Conservation (phyloP, 768 basidiomycete genomes). For the Phylloporus arenicola region DNA sequence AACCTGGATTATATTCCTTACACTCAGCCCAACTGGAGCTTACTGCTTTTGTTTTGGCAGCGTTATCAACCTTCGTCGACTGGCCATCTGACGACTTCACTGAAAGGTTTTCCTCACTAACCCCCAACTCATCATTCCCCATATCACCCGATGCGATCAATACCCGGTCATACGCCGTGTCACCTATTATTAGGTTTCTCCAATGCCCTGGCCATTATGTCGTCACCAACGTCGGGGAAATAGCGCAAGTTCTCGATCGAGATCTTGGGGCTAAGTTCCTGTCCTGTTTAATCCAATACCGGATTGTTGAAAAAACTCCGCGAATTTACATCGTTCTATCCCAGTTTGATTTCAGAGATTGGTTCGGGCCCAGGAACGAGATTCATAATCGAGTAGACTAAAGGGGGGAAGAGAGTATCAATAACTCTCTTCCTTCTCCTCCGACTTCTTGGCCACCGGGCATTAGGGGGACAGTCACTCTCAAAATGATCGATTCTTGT, state of each 20-base stretch:
- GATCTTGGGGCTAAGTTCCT: not conserved
- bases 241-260: not conserved
- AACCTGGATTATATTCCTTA: no score
- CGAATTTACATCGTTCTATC: not conserved
- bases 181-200: not conserved
- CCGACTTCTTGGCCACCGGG: not conserved
- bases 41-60: no score
- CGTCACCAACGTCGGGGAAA: not conserved
- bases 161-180: not conserved
- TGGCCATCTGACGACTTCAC: no score
- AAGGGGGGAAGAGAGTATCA: not conserved
- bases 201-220: not conserved
- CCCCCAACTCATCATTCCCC: not conserved
- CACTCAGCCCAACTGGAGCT: no score
- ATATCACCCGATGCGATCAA: not conserved
- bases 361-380: not conserved
- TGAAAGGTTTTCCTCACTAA: not conserved
- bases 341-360: not conserved
- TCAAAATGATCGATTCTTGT: not conserved
- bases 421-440: not conserved
- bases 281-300: not conserved
- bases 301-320: constrained; percentile 1
- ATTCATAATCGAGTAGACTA: not conserved
- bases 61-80: no score
- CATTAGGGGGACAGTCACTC: not conserved